These are phyloP conservation scores for Hippophae tibetana DNA, from an alignment of 306 rosid genomes.

Conservation along the genomic window DNA sequence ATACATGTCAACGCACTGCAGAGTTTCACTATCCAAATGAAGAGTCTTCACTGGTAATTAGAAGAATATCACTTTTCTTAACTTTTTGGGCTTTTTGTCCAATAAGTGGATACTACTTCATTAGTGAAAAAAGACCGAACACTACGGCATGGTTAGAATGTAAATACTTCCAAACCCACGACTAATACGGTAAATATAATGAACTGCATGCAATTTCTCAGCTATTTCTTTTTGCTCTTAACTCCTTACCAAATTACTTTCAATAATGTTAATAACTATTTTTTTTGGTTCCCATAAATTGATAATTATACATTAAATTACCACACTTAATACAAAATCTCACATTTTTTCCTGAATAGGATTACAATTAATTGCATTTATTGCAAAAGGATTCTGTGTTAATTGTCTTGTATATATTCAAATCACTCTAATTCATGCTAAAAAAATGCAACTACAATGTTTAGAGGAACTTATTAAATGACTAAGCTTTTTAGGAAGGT, in stretches of 20 bases:
- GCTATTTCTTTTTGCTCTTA: conserved; percentile 7
- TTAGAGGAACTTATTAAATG: conserved; percentile 11
- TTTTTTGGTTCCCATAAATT: too few species aligned
- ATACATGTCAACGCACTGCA: not conserved
- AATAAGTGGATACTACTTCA: conserved; percentile 12
- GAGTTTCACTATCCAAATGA: conserved; percentile 7
- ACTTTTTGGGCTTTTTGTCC: conserved; percentile 4
- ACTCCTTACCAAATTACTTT: conserved; percentile 11
- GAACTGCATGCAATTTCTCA: not conserved
- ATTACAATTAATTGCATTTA: conserved; percentile 6
- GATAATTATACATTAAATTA: not conserved
- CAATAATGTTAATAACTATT: not conserved
- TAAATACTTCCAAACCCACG: not conserved
- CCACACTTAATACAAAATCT: conserved; percentile 14
- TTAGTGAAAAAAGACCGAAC: conserved; percentile 5
- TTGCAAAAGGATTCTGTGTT: conserved; percentile 13
- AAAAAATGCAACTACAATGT: not conserved
- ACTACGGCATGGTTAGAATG: not conserved
- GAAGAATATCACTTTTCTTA: conserved; percentile 3
- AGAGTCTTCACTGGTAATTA: not conserved
- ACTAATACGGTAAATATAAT: conserved; percentile 2
- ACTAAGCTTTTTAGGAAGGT: conserved; percentile 4
- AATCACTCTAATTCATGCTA: conserved; percentile 7
- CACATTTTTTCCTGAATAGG: not conserved
- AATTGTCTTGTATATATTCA: conserved; percentile 6